phyloP scores from a whole-genome alignment of 2,329 filamentous ascomycete genomes.

The Iodosphaeria phyllophila region DNA sequence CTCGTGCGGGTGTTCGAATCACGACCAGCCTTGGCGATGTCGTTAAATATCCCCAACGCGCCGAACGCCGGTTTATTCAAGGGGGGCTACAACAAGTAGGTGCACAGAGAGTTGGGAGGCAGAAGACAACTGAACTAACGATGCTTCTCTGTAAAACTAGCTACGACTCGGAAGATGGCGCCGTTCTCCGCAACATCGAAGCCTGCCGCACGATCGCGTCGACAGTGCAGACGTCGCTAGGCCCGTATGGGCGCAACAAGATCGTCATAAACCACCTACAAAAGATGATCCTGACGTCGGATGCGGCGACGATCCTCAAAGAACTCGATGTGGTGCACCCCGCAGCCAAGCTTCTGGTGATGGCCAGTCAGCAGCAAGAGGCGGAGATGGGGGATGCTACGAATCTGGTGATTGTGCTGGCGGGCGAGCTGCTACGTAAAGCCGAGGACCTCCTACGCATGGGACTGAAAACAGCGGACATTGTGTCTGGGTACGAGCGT shows the following conservation, averaged over 20 bases:
- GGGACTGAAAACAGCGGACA: slow-evolving; percentile 97
- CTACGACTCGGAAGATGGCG: slow-evolving; percentile 98
- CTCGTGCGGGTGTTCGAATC: background rate
- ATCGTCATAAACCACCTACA: slow-evolving; percentile 99
- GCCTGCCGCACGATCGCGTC: slow-evolving; percentile 90
- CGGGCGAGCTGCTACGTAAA: slow-evolving; percentile 89
- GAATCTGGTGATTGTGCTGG: slow-evolving; percentile 89
- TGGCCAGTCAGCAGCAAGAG: slow-evolving; percentile 98
- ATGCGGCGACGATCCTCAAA: slow-evolving; percentile 89
- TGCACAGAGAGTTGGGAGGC: slow-evolving; percentile 11
- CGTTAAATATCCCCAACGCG: slow-evolving; percentile 85
- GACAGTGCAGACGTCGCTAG: slow-evolving; percentile 92
- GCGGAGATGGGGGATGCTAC: slow-evolving; percentile 98
- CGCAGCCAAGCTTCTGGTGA: slow-evolving; percentile 90
- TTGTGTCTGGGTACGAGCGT: slow-evolving; percentile 88
- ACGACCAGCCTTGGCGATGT: slow-evolving; percentile 57
- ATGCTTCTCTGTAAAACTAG: too few species aligned
- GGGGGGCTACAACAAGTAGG: slow-evolving; percentile 86
- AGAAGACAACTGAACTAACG: too few species aligned
- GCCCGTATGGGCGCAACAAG: slow-evolving; percentile 96
- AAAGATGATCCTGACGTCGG: slow-evolving; percentile 98
- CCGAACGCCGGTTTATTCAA: slow-evolving; percentile 93
- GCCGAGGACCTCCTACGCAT: slow-evolving; percentile 91
- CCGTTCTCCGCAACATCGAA: slow-evolving; percentile 95
- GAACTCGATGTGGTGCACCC: slow-evolving; percentile 98